phyloP scores from a whole-genome alignment of 139 green algal species.

The Tetradesmus lagerheimii region DNA sequence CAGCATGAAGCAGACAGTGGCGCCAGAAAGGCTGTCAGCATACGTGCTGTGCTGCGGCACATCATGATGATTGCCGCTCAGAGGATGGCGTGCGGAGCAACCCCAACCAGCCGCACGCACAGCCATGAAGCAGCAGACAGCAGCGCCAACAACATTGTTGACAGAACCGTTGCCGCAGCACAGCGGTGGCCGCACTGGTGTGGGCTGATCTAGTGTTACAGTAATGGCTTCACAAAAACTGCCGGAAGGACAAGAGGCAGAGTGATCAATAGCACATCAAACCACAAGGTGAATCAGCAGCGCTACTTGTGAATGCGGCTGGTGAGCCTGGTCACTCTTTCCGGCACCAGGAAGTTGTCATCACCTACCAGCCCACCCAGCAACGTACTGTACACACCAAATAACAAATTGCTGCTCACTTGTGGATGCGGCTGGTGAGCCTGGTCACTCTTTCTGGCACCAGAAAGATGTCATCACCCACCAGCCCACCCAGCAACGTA shows the following conservation, averaged over 20 bases:
- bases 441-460: constrained; percentile 84
- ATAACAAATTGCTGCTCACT: constrained; percentile 71
- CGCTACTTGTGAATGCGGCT: constrained; percentile 31
- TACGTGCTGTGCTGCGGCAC: too few relatives aligned
- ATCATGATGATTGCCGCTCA: constrained; percentile 83
- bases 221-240: too few relatives aligned
- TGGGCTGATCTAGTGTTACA: too few relatives aligned
- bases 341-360: constrained; percentile 4
- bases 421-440: constrained; percentile 76
- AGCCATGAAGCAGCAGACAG: too few relatives aligned
- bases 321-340: neutral
- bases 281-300: neutral
- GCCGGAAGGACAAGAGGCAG: too few relatives aligned
- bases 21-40: too few relatives aligned
- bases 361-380: too few relatives aligned
- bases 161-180: too few relatives aligned
- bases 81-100: constrained; percentile 46
- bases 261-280: too few relatives aligned
- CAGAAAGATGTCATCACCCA: constrained; percentile 71
- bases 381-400: too few relatives aligned
- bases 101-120: constrained; percentile 10
- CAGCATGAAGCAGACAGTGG: neutral
- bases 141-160: too few relatives aligned
- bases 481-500: constrained; percentile 6
- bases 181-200: too few relatives aligned